Base-by-base conservation (phyloP, 2,329 filamentous ascomycete genomes). In the Zarea fungicola region DNA sequence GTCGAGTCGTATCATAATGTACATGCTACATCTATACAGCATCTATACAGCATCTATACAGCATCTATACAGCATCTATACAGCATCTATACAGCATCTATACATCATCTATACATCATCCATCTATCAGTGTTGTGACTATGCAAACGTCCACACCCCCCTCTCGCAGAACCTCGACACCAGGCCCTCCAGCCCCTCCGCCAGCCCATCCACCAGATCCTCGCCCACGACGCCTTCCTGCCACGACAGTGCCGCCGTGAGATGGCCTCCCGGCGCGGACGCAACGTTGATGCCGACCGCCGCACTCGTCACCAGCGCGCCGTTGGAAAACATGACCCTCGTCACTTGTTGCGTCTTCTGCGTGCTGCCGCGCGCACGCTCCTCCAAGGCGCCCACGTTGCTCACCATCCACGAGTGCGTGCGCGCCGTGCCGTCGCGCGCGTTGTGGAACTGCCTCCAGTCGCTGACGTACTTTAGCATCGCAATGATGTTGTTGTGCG, bases 261-360 rank as follows among this genome's bases (percentile, higher is more conserved):
- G 52, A 0, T 59, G 59, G 0, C 68, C 69, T 0, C 62, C 67
- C 1, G 58, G 60, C 2, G 76, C 68, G n/a, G 74, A 76, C 6
- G 68, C 69, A 2, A 75, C 67, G 50, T 72, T 78, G 21, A 80
- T 51, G 2, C 58, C 60, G 3, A 81, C 55, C 0, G 72, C 69
- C 1, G 70, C 55, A 0, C 75, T 72, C 1, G 65, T 62, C 5
- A 72, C 63, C 50, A 67, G 68, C 21, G 72, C 67, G 0, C 74
- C 69, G 50, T 80, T 78, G 0, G 73, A 69, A 56, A 81, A 80
- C 13, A 78, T 54, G 16, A 67, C 59, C n/a, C 73, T 67, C 4
- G 66, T 64, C 21, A 78, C 66, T 3, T 13, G 11, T 39, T 26
- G 25, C 25, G n/a, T 35, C 52, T 56, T 67, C 68, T 71, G 3